A percentile compares a stretch with the other conserved stretches of the same genome.
Conservation (phyloP, 148 eudicot genomes). For the Vaccinium myrtillus region DNA sequence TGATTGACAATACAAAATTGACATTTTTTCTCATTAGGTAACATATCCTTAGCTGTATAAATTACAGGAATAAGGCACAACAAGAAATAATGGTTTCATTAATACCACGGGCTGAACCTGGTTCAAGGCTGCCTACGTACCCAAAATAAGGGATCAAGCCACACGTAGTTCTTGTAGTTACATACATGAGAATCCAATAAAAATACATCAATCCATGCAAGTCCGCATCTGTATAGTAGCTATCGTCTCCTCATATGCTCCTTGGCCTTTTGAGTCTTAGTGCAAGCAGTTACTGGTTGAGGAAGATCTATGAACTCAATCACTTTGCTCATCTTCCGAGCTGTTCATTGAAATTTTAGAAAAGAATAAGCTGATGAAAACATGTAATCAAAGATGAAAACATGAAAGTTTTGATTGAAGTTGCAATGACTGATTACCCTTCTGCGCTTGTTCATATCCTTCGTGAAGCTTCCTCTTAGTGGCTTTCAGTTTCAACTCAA, state of each 20-base stretch:
- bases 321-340: too few relatives aligned
- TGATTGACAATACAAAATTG: too few relatives aligned
- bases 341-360: too few relatives aligned
- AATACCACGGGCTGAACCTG: not conserved
- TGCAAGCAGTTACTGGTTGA: not conserved
- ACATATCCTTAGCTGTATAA: not conserved
- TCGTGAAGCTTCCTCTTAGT: too few relatives aligned
- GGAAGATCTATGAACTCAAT: not conserved
- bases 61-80: not conserved
- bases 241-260: not conserved
- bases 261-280: not conserved
- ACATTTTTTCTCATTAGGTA: too few relatives aligned
- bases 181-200: not conserved
- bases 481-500: too few relatives aligned
- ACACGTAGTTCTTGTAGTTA: not conserved
- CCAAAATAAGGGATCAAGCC: constrained; percentile 2
- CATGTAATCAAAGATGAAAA: too few relatives aligned
- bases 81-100: not conserved
- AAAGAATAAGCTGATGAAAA: too few relatives aligned
- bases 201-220: not conserved
- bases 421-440: too few relatives aligned
- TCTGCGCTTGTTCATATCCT: too few relatives aligned
- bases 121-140: not conserved
- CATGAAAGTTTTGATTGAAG: too few relatives aligned
- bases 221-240: not conserved